Evolutionary conservation across 2,329 filamentous ascomycete species (phyloP), one percentile per base, ranked within the genome.

Genomic region (Aspergillus sp.): DNA sequence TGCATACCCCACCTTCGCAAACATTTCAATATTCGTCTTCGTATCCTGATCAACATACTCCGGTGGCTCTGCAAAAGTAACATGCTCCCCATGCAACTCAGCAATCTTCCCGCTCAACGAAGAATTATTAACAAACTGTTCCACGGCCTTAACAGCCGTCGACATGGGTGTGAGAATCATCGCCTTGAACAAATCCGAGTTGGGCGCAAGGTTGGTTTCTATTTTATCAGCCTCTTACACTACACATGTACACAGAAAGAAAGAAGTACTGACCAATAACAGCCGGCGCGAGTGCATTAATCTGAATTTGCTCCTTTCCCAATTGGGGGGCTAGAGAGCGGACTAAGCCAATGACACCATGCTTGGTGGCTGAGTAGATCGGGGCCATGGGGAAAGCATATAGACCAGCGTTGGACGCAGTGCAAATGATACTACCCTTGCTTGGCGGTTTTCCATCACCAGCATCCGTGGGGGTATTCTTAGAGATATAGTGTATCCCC

Each of bases 81-180:
- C 73, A n/a, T 61, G 67, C 10, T 74, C 66, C 2, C 73, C 76
- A 55, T 78, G 75, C 43, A 79, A 72, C 61, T 80, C 77, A 1
- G 72, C 74, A n/a, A 77, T 61, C 19, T 68, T 62, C 0, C 76
- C 76, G 0, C 65, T 75, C 43, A 75, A 47, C 3, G 51, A 59
- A 1, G 68, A 56, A 46, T 77, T 68, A 0, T 53, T 59, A 7
- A 74, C 51, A 9, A 80, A 67, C 53, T 70, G 63, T 15, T 63
- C 61, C 1, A 78, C 68, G 3, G 73, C 76, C 10, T 60, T 64
- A 5, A 70, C 59, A 2, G 76, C 67, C 0, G 76, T 78, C 3
- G 66, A 65, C 68, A 77, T 76, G 3, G 76, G 77, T 5, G 77
- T 80, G 17, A 78, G 43, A 5, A 72, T 58, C 76, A 80, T 79